These are phyloP conservation scores for Aureobasidium uvarum DNA, from an alignment of 2,329 filamentous ascomycete genomes.

Conservation along the genomic window DNA sequence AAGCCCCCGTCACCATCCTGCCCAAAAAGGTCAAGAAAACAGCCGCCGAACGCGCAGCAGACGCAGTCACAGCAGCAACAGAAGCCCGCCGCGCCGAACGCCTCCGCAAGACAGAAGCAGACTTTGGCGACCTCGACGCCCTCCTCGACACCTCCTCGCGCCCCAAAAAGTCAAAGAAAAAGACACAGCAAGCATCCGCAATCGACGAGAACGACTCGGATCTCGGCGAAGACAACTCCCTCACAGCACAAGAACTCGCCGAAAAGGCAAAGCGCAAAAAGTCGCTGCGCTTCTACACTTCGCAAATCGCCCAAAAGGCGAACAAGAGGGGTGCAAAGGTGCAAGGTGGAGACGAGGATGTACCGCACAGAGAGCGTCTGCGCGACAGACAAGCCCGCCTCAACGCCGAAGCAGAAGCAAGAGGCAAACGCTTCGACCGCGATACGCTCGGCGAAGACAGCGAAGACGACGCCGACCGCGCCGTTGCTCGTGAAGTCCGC, in stretches of 20 bases:
- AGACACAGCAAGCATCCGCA: slow-evolving; percentile 31
- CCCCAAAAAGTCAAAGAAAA: slow-evolving; percentile 33
- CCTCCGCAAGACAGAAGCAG: slow-evolving; percentile 62
- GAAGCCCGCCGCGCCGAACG: slow-evolving; percentile 55
- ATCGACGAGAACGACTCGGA: slow-evolving; percentile 69
- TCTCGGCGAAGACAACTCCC: slow-evolving; percentile 82
- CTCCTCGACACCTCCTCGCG: slow-evolving; percentile 49
- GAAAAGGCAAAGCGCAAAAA: slow-evolving; percentile 91
- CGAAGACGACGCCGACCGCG: slow-evolving; percentile 60
- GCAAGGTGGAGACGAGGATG: slow-evolving; percentile 74
- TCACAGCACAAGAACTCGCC: slow-evolving; percentile 74
- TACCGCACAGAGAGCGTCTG: slow-evolving; percentile 85
- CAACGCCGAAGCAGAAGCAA: slow-evolving; percentile 81
- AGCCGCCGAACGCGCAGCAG: slow-evolving; percentile 51
- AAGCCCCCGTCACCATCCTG: slow-evolving; percentile 28
- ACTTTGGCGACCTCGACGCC: slow-evolving; percentile 68
- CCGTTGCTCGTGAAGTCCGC: slow-evolving; percentile 52
- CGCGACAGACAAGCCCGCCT: slow-evolving; percentile 82
- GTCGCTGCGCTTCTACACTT: slow-evolving; percentile 94
- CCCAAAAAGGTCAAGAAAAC: slow-evolving; percentile 43
- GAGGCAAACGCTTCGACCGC: slow-evolving; percentile 66
- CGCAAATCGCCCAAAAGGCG: slow-evolving; percentile 91
- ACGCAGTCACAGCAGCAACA: slow-evolving; percentile 55
- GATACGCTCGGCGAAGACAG: slow-evolving; percentile 69
- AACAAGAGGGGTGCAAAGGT: slow-evolving; percentile 75